Percentiles rank a stretch among this genome's conserved stretches.
phyloP scores from a whole-genome alignment of 1,284 basidiomycete species.

The Ganoderma lucidum region DNA sequence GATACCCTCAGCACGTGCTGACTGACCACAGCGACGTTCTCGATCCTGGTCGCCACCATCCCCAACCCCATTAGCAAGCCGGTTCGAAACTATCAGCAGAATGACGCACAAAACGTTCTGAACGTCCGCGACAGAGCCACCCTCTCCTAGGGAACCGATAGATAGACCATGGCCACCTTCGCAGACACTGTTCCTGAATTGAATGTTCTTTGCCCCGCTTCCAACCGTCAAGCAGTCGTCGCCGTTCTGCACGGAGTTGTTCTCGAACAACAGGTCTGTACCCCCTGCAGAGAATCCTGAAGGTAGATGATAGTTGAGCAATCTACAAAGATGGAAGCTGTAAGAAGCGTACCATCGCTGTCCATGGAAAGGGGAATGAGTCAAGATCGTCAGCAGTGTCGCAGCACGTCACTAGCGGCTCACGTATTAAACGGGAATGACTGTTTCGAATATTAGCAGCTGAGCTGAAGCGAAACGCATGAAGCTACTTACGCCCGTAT shows the following conservation, averaged over 20 bases:
- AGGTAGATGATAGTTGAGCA: not conserved
- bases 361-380: not conserved
- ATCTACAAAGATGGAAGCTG: not conserved
- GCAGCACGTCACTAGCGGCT: constrained; percentile 30
- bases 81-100: not conserved
- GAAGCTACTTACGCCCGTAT: constrained; percentile 37
- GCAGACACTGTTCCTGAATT: constrained; percentile 61
- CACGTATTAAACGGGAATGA: constrained; percentile 73
- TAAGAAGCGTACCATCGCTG: constrained; percentile 34
- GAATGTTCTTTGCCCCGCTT: constrained; percentile 63
- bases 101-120: constrained; percentile 59
- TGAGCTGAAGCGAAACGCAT: constrained; percentile 39
- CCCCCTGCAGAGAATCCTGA: constrained; percentile 66
- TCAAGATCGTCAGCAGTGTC: not conserved
- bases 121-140: constrained; percentile 59
- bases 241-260: constrained; percentile 64
- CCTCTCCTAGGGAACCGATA: constrained; percentile 64
- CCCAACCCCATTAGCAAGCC: not conserved
- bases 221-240: constrained; percentile 70
- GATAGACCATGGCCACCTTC: constrained; percentile 68
- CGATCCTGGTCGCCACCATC: constrained; percentile 47
- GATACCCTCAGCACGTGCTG: too few relatives aligned
- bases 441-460: constrained; percentile 44
- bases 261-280: constrained; percentile 62
- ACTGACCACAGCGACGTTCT: constrained; percentile 61